Evolutionary conservation across 257 asterid genomes (phyloP).

Genomic region (Leptodermis oblonga): DNA sequence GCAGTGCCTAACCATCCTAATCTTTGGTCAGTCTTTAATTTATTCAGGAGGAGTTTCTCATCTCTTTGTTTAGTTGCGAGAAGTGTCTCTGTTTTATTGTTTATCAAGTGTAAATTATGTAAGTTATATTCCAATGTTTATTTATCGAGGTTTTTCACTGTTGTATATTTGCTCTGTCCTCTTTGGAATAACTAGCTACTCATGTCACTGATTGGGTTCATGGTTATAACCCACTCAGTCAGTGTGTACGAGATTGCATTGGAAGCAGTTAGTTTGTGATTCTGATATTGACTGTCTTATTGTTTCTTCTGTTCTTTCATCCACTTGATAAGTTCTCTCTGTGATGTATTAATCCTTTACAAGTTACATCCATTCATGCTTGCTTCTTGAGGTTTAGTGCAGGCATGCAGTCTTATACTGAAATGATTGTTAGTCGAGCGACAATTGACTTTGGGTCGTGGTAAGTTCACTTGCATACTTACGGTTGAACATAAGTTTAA

Average conservation of each 20-base stretch:
- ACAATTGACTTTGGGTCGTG: neutral
- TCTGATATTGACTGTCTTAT: neutral
- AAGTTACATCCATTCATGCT: neutral
- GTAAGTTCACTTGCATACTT: neutral
- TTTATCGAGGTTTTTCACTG: conserved; percentile 18
- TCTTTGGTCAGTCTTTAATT: conserved; percentile 35
- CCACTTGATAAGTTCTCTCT: neutral
- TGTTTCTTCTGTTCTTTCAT: neutral
- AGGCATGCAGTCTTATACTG: neutral
- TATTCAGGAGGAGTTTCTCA: conserved; percentile 22
- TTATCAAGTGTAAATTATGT: conserved; percentile 48
- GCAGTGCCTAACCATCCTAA: conserved; percentile 27
- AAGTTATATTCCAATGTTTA: conserved; percentile 30
- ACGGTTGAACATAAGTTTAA: neutral
- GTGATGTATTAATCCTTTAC: neutral
- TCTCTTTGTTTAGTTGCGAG: conserved; percentile 24
- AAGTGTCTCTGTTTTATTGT: conserved; percentile 28
- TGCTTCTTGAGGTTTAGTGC: neutral
- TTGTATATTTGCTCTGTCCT: conserved; percentile 17
- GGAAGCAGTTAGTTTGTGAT: neutral
- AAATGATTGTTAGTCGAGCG: too few species aligned
- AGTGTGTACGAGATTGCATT: conserved; percentile 1
- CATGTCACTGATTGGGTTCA: neutral
- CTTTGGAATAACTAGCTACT: conserved; percentile 12
- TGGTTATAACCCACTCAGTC: conserved; percentile 1